Conservation (phyloP, 352 stramenopile genomes). For the Globisporangium apiculatum region DNA sequence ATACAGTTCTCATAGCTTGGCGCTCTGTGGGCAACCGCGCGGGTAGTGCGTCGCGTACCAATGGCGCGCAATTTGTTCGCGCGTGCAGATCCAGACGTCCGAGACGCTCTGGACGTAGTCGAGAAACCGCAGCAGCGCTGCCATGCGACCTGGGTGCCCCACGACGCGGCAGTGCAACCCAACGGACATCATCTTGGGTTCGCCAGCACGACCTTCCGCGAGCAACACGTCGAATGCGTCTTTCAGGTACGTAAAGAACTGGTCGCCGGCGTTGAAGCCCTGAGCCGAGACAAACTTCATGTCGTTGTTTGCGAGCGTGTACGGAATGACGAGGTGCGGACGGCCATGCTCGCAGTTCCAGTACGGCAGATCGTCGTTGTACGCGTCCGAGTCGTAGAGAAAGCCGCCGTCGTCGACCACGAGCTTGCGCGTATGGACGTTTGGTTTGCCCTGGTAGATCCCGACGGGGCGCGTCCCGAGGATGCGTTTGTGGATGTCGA, state of each 20-base stretch:
- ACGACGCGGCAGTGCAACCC: slow-evolving; percentile 92
- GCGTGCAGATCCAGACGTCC: slow-evolving; percentile 90
- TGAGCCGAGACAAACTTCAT: slow-evolving; percentile 93
- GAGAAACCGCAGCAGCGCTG: slow-evolving; percentile 89
- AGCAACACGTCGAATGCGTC: slow-evolving; percentile 84
- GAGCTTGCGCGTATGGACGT: slow-evolving; percentile 86
- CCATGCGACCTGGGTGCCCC: slow-evolving; percentile 83
- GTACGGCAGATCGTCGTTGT: slow-evolving; percentile 95
- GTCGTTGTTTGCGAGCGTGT: slow-evolving; percentile 95
- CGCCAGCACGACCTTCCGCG: slow-evolving; percentile 81
- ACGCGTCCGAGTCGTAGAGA: slow-evolving; percentile 94
- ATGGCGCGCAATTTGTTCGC: slow-evolving; percentile 92
- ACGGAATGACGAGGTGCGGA: slow-evolving; percentile 94
- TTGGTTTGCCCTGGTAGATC: slow-evolving; percentile 96
- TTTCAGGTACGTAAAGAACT: slow-evolving; percentile 94
- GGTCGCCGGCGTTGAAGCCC: slow-evolving; percentile 89
- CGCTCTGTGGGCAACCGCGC: slow-evolving; percentile 9
- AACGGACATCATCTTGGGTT: slow-evolving; percentile 95
- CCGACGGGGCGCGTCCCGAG: slow-evolving; percentile 87
- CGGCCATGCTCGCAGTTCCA: slow-evolving; percentile 87
- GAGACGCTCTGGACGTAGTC: slow-evolving; percentile 88
- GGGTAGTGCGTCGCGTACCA: slow-evolving; percentile 91
- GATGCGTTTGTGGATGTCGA: slow-evolving; percentile 89
- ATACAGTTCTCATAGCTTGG: slow-evolving; percentile 32
- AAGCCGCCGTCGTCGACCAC: slow-evolving; percentile 93